A percentile compares a stretch with the other conserved stretches of the same genome.
These are phyloP conservation scores for Vitis rupestris DNA, from an alignment of 164 flowering plant species.

Conservation along the genomic window DNA sequence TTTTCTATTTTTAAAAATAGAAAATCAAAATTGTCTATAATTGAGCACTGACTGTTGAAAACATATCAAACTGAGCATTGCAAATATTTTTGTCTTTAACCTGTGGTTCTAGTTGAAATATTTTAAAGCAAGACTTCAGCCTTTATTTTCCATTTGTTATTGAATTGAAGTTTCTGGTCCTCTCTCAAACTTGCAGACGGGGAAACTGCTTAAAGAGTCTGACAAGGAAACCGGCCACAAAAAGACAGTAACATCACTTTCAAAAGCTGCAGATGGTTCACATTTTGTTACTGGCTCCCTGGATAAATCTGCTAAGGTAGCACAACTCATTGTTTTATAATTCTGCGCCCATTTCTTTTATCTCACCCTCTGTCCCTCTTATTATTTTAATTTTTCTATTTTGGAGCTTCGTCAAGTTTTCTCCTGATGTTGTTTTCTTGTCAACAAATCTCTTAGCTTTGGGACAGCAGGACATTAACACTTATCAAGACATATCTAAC, in stretches of 20 bases:
- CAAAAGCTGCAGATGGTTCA: constrained; percentile 75
- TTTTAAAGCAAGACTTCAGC: neutral
- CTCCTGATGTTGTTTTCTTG: constrained; percentile 5
- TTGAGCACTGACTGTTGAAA: too few relatives aligned
- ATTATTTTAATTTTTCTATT: neutral
- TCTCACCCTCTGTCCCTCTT: neutral
- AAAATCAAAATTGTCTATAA: too few relatives aligned
- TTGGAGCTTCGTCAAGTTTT: neutral
- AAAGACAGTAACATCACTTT: constrained; percentile 70
- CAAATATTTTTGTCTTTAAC: neutral
- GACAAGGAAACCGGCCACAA: constrained; percentile 80
- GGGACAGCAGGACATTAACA: constrained; percentile 82
- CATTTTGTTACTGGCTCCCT: constrained; percentile 86
- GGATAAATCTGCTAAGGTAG: constrained; percentile 93
- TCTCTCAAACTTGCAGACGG: constrained; percentile 57
- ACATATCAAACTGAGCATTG: neutral
- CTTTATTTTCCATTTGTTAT: neutral
- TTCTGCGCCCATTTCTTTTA: neutral
- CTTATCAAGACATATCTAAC: constrained; percentile 87
- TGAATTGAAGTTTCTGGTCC: neutral
- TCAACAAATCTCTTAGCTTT: constrained; percentile 52
- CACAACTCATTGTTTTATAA: neutral
- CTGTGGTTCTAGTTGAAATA: neutral
- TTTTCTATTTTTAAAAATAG: too few relatives aligned
- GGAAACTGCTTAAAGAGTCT: constrained; percentile 77